These are phyloP conservation scores for Hawksworthiomyces lignivorus DNA, from an alignment of 2,329 filamentous ascomycete genomes.

Conservation along the genomic window DNA sequence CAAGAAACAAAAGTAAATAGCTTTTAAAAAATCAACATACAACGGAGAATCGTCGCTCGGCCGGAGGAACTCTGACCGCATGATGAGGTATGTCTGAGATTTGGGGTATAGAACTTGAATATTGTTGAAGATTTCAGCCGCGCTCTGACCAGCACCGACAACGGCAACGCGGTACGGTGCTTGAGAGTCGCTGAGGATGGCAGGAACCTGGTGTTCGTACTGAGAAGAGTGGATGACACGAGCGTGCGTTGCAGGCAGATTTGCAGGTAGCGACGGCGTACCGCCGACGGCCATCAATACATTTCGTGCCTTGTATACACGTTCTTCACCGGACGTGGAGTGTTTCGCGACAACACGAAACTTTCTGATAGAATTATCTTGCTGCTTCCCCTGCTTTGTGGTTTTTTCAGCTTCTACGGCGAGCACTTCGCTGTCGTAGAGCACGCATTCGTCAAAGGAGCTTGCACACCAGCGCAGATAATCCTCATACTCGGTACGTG, in stretches of 20 bases:
- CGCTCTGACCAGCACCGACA: slow-evolving; percentile 83
- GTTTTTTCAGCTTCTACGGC: slow-evolving; percentile 57
- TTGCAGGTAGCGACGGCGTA: slow-evolving; percentile 61
- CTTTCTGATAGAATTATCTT: too few relatives aligned
- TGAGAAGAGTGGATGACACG: slow-evolving; percentile 82
- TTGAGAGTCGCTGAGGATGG: slow-evolving; percentile 48
- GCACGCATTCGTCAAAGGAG: slow-evolving; percentile 65
- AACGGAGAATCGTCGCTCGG: slow-evolving; percentile 96
- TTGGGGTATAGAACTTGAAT: slow-evolving; percentile 77
- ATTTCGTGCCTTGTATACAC: slow-evolving; percentile 52
- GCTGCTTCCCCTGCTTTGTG: too few relatives aligned
- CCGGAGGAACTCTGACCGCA: slow-evolving; percentile 73
- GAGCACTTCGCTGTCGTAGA: slow-evolving; percentile 71
- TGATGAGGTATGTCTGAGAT: slow-evolving; percentile 67
- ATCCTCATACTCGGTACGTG: slow-evolving; percentile 85
- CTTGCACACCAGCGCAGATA: slow-evolving; percentile 89
- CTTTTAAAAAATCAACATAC: slow-evolving; percentile 46
- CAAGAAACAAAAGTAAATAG: background rate
- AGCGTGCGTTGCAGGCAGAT: slow-evolving; percentile 61
- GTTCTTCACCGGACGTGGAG: slow-evolving; percentile 44
- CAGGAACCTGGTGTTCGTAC: slow-evolving; percentile 59
- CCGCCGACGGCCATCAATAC: slow-evolving; percentile 55
- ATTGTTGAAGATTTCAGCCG: slow-evolving; percentile 92
- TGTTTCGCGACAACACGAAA: slow-evolving; percentile 65
- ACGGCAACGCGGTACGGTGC: slow-evolving; percentile 69